A percentile compares a stretch with the other conserved stretches of the same genome.
These are phyloP conservation scores for Houttuynia cordata DNA, from an alignment of 164 flowering plant genomes.

Conservation along the genomic window DNA sequence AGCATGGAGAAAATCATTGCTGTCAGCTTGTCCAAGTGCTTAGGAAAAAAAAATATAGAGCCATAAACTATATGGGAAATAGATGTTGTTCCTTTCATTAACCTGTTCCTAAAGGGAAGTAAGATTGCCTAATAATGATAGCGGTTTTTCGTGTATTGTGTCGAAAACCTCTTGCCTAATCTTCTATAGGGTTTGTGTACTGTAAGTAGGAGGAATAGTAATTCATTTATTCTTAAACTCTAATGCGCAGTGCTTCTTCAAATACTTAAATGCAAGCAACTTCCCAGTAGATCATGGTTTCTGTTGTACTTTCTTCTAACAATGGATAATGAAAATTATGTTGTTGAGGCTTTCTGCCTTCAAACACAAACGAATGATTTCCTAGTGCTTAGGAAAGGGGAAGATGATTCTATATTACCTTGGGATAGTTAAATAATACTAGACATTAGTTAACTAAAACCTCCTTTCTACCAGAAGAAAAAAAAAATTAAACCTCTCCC, in stretches of 20 bases:
- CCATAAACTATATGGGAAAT: not conserved
- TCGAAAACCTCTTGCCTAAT: not conserved
- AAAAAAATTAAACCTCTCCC: too few species aligned
- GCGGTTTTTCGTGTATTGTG: not conserved
- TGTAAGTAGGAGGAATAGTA: not conserved
- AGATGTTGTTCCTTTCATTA: not conserved
- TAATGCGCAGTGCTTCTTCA: not conserved
- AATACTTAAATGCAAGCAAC: not conserved
- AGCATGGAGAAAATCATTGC: not conserved
- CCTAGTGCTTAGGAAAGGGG: not conserved
- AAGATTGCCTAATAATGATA: not conserved
- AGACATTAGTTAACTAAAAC: too few species aligned
- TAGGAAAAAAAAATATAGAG: not conserved
- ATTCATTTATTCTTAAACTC: not conserved
- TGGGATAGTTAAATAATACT: too few species aligned
- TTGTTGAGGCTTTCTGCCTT: not conserved
- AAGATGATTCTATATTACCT: not conserved
- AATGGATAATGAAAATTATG: not conserved
- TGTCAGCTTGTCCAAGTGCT: not conserved
- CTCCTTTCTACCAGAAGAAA: too few species aligned
- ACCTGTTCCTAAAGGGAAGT: not conserved
- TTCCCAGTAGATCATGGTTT: not conserved
- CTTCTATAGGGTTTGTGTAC: not conserved
- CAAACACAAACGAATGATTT: not conserved
- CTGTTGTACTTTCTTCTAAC: not conserved